phyloP scores from a whole-genome alignment of 2,329 filamentous ascomycete species.

The Emericellopsis atlantica region DNA sequence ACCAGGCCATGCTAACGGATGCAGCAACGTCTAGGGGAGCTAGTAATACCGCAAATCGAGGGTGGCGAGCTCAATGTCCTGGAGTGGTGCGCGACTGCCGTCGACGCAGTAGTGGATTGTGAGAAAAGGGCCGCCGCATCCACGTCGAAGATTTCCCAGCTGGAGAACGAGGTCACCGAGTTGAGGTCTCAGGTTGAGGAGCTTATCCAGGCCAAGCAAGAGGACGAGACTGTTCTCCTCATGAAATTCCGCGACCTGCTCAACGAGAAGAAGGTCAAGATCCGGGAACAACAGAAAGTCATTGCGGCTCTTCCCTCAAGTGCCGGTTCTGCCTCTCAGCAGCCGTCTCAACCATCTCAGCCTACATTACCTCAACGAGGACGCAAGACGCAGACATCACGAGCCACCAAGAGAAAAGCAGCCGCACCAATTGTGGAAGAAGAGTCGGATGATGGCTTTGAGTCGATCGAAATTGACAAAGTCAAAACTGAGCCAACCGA shows the following conservation, averaged over 20 bases:
- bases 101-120: constrained; percentile 31
- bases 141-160: constrained; percentile 26
- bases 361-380: constrained; percentile 9
- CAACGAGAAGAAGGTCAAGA: constrained; percentile 72
- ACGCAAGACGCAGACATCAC: constrained; percentile 20
- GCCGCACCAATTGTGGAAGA: constrained; percentile 17
- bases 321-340: constrained; percentile 9
- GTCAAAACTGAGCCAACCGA: constrained; percentile 13
- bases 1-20: constrained; percentile 7
- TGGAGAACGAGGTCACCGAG: constrained; percentile 43
- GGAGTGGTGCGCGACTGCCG: constrained; percentile 55
- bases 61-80: constrained; percentile 50
- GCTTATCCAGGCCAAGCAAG: constrained; percentile 51
- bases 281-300: constrained; percentile 57
- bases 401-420: constrained; percentile 38
- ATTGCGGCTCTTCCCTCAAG: constrained; percentile 20
- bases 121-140: constrained; percentile 28
- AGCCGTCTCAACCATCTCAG: constrained; percentile 5
- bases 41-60: constrained; percentile 37
- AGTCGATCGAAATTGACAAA: constrained; percentile 37
- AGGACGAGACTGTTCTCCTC: constrained; percentile 53
- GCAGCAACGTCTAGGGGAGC: constrained; percentile 57
- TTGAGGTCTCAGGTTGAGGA: constrained; percentile 54
- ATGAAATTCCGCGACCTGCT: constrained; percentile 58
- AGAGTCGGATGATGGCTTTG: constrained; percentile 31